These are phyloP conservation scores for Pythium grandisporangium DNA, from an alignment of 352 stramenopile genomes.

Conservation along the genomic window DNA sequence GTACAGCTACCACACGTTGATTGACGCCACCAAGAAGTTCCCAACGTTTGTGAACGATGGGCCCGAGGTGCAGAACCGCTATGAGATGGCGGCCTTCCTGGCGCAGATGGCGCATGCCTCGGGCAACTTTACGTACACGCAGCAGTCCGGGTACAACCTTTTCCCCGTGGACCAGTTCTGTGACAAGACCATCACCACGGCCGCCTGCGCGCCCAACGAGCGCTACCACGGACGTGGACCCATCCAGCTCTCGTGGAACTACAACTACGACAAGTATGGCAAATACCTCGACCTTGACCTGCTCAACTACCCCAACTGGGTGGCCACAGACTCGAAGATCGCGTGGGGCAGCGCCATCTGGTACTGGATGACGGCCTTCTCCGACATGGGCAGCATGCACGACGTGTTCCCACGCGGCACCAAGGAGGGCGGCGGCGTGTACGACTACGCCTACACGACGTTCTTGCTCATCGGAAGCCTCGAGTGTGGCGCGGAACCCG, in stretches of 20 bases:
- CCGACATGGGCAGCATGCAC: constrained; percentile 2
- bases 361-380: constrained; percentile 5
- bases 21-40: constrained; percentile 6
- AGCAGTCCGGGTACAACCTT: not conserved
- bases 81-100: constrained; percentile 11
- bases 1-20: constrained; percentile 7
- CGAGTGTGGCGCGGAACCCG: not conserved
- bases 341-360: constrained; percentile 6
- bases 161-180: constrained; percentile 6
- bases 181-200: not conserved
- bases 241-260: constrained; percentile 13
- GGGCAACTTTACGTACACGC: constrained; percentile 1
- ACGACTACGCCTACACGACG: not conserved
- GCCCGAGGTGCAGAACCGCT: constrained; percentile 1
- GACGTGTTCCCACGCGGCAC: not conserved
- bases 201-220: constrained; percentile 1
- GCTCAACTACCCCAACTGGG: constrained; percentile 2
- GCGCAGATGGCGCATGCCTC: constrained; percentile 5
- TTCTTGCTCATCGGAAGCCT: not conserved
- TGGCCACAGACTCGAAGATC: constrained; percentile 1
- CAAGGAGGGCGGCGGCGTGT: not conserved
- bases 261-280: constrained; percentile 14
- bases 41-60: constrained; percentile 7
- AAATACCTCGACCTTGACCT: constrained; percentile 2
- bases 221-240: constrained; percentile 11